Evolutionary conservation across 768 basidiomycete genomes (phyloP), one percentile per base, ranked within the genome.

Genomic region (Aureoboletus auriporus): DNA sequence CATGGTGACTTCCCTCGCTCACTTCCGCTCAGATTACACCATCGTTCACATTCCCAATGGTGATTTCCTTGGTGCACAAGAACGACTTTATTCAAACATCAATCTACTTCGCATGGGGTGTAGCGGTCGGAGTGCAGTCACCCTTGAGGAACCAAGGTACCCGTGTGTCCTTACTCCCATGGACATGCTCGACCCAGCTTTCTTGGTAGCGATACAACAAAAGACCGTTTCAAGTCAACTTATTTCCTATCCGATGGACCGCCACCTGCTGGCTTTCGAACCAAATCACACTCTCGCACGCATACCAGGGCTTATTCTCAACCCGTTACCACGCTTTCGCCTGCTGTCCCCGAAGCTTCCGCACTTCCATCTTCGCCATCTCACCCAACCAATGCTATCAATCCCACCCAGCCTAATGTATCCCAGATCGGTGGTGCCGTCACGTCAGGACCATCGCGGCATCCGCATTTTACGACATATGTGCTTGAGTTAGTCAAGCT

Each of bases 1-100:
- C 58, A 82, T 92, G 79, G 79, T 82, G 47, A 93, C 90, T 26
- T 91, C 89, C 10, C 78, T 93, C 26, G 86, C 88, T 38, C 84
- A 88, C 71, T 93, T 93, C 63, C 86, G 86, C 47, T 90, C 89
- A 2, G 89, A 92, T 71, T 88, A 82, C 63, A 87, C 87, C 47
- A 89, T 92, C 51, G 85, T 92, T 29, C 83, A 79, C 50, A 81
- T 93, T 44, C 88, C 88, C 0, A 68, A 74, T 39, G 90, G 67
- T 11, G 73, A 84, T 64, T 87, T 83, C 66, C 73, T 78, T 16
- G 74, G 76, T 34, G 73, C 75, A 29, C 77, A 76, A 51, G 80
- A 86, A 49, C 81, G 80, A 54, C 77, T 93, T 28, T 89, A 86
- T 65, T 75, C 83, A 43, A 93, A 92, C 59, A 88, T 92, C 56